Evolutionary conservation across 768 basidiomycete genomes (phyloP).

Genomic region (Tylopilus balloui): DNA sequence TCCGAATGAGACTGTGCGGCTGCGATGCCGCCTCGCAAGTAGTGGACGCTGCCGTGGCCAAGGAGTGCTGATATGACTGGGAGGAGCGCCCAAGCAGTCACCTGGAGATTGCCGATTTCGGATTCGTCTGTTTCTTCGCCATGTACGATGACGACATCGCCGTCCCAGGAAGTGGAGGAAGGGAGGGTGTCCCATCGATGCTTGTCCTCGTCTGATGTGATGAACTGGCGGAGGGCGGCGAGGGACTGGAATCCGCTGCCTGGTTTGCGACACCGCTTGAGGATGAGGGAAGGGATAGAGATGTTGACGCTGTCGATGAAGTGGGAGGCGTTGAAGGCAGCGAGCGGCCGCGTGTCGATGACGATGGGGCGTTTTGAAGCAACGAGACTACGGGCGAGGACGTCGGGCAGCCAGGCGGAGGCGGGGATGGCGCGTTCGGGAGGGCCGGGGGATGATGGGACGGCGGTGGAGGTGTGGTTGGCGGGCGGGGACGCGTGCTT

Average conservation of each 20-base stretch:
- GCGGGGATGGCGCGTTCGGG: conserved; percentile 27
- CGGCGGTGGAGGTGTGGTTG: conserved; percentile 46
- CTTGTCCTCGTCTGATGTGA: conserved; percentile 75
- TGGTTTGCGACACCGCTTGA: conserved; percentile 76
- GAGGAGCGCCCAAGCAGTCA: conserved; percentile 68
- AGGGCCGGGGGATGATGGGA: conserved; percentile 7
- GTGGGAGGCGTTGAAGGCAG: conserved; percentile 60
- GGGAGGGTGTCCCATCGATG: conserved; percentile 59
- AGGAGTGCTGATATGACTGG: conserved; percentile 59
- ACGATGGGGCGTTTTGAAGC: conserved; percentile 57
- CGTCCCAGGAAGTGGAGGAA: conserved; percentile 60
- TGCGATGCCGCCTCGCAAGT: conserved; percentile 69
- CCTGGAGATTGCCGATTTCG: conserved; percentile 51
- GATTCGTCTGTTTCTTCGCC: conserved; percentile 73
- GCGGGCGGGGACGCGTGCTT: conserved; percentile 46
- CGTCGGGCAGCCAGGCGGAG: conserved; percentile 39
- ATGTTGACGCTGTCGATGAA: conserved; percentile 74
- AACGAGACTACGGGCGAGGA: conserved; percentile 47
- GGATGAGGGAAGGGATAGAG: conserved; percentile 84
- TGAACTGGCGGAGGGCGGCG: conserved; percentile 70
- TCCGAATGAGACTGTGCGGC: conserved; percentile 55
- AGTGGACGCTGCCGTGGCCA: conserved; percentile 52
- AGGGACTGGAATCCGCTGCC: conserved; percentile 62
- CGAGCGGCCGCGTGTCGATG: conserved; percentile 76
- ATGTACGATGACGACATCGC: conserved; percentile 64